Conservation (phyloP, 129 eudicot genomes). For the Arctium lappa region DNA sequence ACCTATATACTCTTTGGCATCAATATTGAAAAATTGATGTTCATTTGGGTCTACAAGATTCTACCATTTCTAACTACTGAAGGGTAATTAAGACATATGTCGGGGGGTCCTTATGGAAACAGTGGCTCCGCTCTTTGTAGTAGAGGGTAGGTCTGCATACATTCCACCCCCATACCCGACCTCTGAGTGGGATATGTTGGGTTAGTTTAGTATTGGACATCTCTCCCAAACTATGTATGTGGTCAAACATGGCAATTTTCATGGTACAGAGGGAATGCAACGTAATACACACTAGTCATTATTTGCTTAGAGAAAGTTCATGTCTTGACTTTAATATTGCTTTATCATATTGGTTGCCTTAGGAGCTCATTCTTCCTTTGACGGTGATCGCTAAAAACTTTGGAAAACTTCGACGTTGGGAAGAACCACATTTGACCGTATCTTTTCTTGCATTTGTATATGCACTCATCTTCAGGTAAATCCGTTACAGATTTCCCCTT, state of each 20-base stretch:
- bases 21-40: neutral
- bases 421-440: constrained; percentile 69
- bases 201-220: neutral
- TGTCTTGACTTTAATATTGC: constrained; percentile 5
- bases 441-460: constrained; percentile 78
- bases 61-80: neutral
- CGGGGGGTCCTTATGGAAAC: neutral
- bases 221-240: neutral
- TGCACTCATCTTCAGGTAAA: constrained; percentile 72
- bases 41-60: neutral
- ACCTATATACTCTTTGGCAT: neutral
- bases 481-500: neutral
- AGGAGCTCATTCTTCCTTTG: constrained; percentile 89
- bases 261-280: neutral
- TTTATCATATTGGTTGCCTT: constrained; percentile 12
- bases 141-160: neutral
- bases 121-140: neutral
- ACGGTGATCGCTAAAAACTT: constrained; percentile 48
- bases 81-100: neutral
- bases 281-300: neutral
- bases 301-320: neutral
- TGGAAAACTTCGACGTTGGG: constrained; percentile 82
- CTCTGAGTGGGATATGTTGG: neutral
- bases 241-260: neutral
- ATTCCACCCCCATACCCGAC: neutral